Evolutionary conservation across 805 yeast species (phyloP), one percentile per base, ranked within the genome.

Genomic region (Osmozyma mogii): DNA sequence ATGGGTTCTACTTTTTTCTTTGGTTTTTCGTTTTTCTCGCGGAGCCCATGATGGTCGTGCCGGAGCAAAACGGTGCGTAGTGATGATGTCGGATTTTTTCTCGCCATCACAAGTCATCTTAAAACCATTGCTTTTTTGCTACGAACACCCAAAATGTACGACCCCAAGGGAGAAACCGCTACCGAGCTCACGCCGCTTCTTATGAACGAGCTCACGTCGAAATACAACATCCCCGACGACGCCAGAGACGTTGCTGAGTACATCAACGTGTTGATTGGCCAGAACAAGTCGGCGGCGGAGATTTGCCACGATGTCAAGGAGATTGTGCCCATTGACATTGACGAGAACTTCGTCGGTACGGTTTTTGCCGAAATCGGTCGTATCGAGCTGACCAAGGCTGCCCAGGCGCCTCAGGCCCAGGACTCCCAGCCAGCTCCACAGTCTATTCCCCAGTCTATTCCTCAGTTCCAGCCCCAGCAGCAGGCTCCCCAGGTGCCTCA

Each of bases 261-360:
- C 46, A 74, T 82, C 33, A 68, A 76, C n/a, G 68, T 80, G 25
- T 60, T 82, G 51, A 78, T 82, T 37, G 76, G 78, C 9, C 79
- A 78, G 41, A 76, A 78, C 43, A 75, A 78, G 45, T 58, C 74
- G 5, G 70, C 78, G 9, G 65, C 61, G 11, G 81, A 76, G 30
- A 77, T 81, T 20, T 66, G 70, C 12, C 56, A 55, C 12, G 92
- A 82, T 46, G 64, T 83, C 17, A 60, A 71, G 20, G 69, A 72
- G 25, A 57, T 81, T 29, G 75, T 79, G 37, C 80, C 78, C 31
- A 68, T 71, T 4, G 72, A 72, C 5, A 72, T 79, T n/a, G 68
- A 75, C 35, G 66, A 61, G 27, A 61, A 54, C 8, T 78, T 81
- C 34, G 68, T 81, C 10, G 67, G 69, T 30, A 60, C 67, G 15